A percentile compares a stretch with the other conserved stretches of the same genome.
Conservation (phyloP, 805 yeast species). For the Candida sithepensis region DNA sequence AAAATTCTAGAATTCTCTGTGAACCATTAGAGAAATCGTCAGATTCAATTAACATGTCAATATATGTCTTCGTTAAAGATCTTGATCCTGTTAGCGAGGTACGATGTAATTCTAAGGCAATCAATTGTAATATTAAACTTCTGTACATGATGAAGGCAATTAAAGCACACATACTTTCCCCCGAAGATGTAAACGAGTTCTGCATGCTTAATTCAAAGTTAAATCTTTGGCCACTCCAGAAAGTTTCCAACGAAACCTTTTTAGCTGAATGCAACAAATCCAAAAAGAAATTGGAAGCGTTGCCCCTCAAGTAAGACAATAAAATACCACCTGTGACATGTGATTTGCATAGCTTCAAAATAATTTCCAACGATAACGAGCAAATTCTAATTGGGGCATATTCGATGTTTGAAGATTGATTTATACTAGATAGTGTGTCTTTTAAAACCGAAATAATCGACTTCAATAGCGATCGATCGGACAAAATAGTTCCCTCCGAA, state of each 20-base stretch:
- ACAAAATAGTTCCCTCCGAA: constrained; percentile 47
- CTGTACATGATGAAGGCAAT: constrained; percentile 61
- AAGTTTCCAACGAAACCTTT: constrained; percentile 48
- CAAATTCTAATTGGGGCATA: constrained; percentile 57
- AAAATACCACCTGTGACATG: constrained; percentile 47
- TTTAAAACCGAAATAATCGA: constrained; percentile 49
- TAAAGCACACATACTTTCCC: constrained; percentile 48
- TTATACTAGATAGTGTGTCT: constrained; percentile 41
- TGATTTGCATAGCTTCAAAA: constrained; percentile 59
- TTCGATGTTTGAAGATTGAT: constrained; percentile 37
- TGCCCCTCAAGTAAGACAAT: constrained; percentile 49
- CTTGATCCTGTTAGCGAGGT: constrained; percentile 43
- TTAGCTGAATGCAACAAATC: constrained; percentile 50
- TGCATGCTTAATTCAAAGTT: constrained; percentile 35
- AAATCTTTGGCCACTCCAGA: constrained; percentile 53
- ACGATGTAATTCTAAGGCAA: constrained; percentile 71
- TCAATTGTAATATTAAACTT: constrained; percentile 55
- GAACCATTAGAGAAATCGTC: constrained; percentile 50
- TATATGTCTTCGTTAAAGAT: constrained; percentile 49
- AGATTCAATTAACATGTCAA: constrained; percentile 49
- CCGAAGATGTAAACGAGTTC: constrained; percentile 34
- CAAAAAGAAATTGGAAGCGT: constrained; percentile 42
- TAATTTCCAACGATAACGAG: constrained; percentile 53
- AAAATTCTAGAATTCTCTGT: constrained; percentile 62
- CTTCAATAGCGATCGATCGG: constrained; percentile 53